These are phyloP conservation scores for Hypholoma fasciculare DNA, from an alignment of 768 basidiomycete species.

Conservation along the genomic window DNA sequence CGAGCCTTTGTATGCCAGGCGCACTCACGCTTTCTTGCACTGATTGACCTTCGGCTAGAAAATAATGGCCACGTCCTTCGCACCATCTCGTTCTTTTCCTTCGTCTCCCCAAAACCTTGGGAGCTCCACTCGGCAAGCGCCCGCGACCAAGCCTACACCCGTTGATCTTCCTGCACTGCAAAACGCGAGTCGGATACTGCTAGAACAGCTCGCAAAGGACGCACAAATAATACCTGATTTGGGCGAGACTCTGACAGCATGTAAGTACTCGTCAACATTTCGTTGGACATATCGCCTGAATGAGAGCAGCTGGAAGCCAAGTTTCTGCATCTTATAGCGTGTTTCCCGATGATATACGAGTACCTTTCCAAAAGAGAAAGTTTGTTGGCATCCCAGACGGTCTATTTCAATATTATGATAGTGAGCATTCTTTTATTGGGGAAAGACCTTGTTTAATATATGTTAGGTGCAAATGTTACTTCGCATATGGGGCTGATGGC, in stretches of 20 bases:
- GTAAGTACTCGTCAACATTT: slow-evolving; percentile 37
- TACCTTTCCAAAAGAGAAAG: slow-evolving; percentile 78
- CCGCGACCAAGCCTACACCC: slow-evolving; percentile 29
- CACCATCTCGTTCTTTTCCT: slow-evolving; percentile 16
- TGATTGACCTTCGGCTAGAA: not conserved
- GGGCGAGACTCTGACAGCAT: slow-evolving; percentile 62
- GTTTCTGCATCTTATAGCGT: slow-evolving; percentile 80
- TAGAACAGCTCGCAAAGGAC: slow-evolving; percentile 73
- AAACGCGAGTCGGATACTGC: slow-evolving; percentile 64
- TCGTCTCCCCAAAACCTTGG: slow-evolving; percentile 19
- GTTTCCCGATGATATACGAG: slow-evolving; percentile 74
- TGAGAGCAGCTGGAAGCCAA: slow-evolving; percentile 53
- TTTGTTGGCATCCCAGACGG: slow-evolving; percentile 78
- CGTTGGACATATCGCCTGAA: slow-evolving; percentile 8
- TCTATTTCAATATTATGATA: slow-evolving; percentile 76
- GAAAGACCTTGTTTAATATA: slow-evolving; percentile 9
- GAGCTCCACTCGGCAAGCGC: slow-evolving; percentile 22
- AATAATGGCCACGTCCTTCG: slow-evolving; percentile 16
- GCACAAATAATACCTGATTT: slow-evolving; percentile 74
- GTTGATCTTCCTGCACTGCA: slow-evolving; percentile 66
- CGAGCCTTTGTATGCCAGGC: slow-evolving; percentile 11
- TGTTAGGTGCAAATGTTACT: slow-evolving; percentile 60
- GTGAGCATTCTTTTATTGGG: slow-evolving; percentile 37
- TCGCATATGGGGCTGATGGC: slow-evolving; percentile 91
- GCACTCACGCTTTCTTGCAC: not conserved